These are phyloP conservation scores for Penicillium decumbens DNA, from an alignment of 2,329 filamentous ascomycete species.

Conservation along the genomic window DNA sequence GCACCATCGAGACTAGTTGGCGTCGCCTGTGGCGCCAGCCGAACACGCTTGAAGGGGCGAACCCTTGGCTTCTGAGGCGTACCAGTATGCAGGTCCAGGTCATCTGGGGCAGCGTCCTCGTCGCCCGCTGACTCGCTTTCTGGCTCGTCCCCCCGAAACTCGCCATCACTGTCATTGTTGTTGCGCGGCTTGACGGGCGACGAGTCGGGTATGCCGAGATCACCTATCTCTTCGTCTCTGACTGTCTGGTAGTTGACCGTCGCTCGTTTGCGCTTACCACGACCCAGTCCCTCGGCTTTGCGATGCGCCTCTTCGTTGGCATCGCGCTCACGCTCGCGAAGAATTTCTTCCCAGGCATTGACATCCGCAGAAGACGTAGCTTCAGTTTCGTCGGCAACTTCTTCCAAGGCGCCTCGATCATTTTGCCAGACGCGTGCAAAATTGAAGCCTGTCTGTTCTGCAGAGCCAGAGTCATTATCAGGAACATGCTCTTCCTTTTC, in stretches of 20 bases:
- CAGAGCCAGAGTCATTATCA: constrained; percentile 19
- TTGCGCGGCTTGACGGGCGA: constrained; percentile 23
- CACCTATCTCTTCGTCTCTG: constrained; percentile 6
- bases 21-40: constrained; percentile 11
- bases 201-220: constrained; percentile 13
- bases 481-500: constrained; percentile 65
- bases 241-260: constrained; percentile 39
- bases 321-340: constrained; percentile 73
- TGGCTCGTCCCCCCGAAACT: constrained; percentile 30
- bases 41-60: constrained; percentile 39
- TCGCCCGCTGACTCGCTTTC: constrained; percentile 20
- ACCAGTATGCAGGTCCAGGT: constrained; percentile 2
- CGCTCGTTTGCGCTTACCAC: constrained; percentile 70
- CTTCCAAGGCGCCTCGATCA: constrained; percentile 63
- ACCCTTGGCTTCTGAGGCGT: constrained; percentile 20
- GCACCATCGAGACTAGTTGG: constrained; percentile 18
- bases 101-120: constrained; percentile 5
- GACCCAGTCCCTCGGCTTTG: constrained; percentile 71
- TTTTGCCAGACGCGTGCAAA: constrained; percentile 92
- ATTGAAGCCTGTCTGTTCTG: constrained; percentile 75
- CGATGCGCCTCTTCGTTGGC: constrained; percentile 67
- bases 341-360: constrained; percentile 83
- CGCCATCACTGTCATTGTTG: constrained; percentile 27
- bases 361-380: constrained; percentile 54
- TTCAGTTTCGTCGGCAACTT: constrained; percentile 51